These are phyloP conservation scores for sunflower (Helianthus annuus) DNA, from an alignment of 129 eudicot species.

Conservation along the genomic window DNA sequence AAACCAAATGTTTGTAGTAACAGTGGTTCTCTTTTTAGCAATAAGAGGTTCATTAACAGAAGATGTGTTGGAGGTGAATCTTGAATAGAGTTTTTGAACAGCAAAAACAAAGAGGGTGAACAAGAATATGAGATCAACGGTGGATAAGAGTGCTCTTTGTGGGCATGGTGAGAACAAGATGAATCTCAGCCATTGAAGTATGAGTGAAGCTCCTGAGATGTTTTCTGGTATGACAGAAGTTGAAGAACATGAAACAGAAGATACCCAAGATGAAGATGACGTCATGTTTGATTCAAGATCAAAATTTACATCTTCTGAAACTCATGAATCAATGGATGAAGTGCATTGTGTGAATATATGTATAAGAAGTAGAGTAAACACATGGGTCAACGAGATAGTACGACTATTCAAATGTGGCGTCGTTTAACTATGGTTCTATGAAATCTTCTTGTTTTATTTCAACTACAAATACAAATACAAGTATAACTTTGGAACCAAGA, in stretches of 20 bases:
- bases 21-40: conserved; percentile 13
- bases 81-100: conserved; percentile 46
- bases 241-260: conserved; percentile 67
- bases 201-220: conserved; percentile 32
- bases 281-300: conserved; percentile 27
- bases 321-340: not conserved
- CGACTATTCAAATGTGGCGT: conserved; percentile 3
- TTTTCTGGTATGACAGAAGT: conserved; percentile 35
- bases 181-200: conserved; percentile 60
- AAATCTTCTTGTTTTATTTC: not conserved
- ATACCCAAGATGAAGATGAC: conserved; percentile 51
- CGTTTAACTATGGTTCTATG: not conserved
- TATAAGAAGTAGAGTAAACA: not conserved
- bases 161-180: conserved; percentile 77
- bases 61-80: conserved; percentile 35
- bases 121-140: conserved; percentile 63
- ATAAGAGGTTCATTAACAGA: conserved; percentile 44
- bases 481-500: too few species aligned
- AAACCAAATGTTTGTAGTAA: conserved; percentile 48
- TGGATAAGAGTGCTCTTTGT: conserved; percentile 58
- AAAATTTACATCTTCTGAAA: not conserved
- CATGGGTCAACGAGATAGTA: not conserved
- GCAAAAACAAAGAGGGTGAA: conserved; percentile 43
- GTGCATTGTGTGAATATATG: not conserved
- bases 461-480: too few species aligned